Conservation (phyloP, 441 rosid genomes). For the Sinapis alba region DNA sequence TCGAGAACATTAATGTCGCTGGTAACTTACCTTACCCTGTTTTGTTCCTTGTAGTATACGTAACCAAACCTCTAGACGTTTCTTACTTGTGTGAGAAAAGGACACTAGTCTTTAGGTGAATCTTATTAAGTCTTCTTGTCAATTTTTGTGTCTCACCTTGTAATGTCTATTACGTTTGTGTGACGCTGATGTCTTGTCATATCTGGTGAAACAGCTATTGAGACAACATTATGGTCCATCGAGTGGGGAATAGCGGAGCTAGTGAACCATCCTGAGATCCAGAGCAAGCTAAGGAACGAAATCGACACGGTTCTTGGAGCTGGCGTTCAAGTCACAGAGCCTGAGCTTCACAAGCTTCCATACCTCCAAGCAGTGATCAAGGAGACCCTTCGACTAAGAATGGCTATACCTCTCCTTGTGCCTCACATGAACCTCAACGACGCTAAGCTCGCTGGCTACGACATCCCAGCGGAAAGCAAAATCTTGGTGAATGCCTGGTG, state of each 20-base stretch:
- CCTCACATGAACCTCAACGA: constrained; percentile 98
- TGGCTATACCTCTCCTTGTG: constrained; percentile 97
- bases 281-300: constrained; percentile 69
- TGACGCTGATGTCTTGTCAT: constrained; percentile 1
- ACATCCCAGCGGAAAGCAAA: constrained; percentile 95
- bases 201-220: constrained; percentile 53
- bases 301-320: constrained; percentile 79
- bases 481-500: constrained; percentile 95
- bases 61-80: constrained; percentile 12
- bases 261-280: constrained; percentile 88
- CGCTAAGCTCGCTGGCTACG: constrained; percentile 82
- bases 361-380: constrained; percentile 91
- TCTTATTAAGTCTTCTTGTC: too few relatives aligned
- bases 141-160: too few relatives aligned
- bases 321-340: constrained; percentile 76
- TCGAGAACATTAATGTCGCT: constrained; percentile 96
- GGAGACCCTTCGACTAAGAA: constrained; percentile 85
- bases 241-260: constrained; percentile 97
- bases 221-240: constrained; percentile 92
- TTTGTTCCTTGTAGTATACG: constrained; percentile 33
- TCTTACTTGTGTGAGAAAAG: constrained; percentile 18
- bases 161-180: neutral
- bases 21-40: constrained; percentile 43
- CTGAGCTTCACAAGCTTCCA: constrained; percentile 72
- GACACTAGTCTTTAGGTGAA: too few relatives aligned